phyloP scores from a whole-genome alignment of 2,329 filamentous ascomycete genomes.

The Verticillium isaacii region DNA sequence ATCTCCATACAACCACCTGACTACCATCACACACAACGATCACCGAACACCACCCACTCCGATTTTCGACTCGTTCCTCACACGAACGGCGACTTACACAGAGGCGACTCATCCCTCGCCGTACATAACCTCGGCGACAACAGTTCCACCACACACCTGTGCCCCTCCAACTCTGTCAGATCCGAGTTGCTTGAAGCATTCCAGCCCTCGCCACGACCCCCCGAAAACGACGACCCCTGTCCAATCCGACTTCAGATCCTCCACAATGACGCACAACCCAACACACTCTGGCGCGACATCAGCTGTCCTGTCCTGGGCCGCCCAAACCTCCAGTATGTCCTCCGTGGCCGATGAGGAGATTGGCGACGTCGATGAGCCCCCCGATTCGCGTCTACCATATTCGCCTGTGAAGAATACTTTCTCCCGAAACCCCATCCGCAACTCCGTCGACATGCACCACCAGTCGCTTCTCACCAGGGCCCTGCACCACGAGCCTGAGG shows the following conservation, averaged over 20 bases:
- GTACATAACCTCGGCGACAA: not conserved
- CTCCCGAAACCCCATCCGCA: conserved; percentile 41
- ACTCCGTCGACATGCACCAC: conserved; percentile 43
- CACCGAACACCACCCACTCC: not conserved
- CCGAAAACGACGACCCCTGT: not conserved
- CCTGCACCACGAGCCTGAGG: conserved; percentile 63
- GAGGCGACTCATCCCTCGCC: not conserved
- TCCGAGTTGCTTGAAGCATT: not conserved
- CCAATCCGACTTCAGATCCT: not conserved
- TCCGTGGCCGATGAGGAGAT: conserved; percentile 54
- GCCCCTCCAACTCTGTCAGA: not conserved
- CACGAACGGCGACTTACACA: not conserved
- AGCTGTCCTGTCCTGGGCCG: conserved; percentile 40
- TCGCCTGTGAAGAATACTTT: conserved; percentile 32
- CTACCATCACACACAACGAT: not conserved
- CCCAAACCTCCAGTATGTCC: conserved; percentile 37
- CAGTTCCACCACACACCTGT: not conserved
- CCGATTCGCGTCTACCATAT: conserved; percentile 48
- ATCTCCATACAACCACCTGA: not conserved
- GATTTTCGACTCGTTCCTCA: not conserved
- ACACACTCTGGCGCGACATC: conserved; percentile 31
- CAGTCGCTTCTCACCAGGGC: conserved; percentile 86
- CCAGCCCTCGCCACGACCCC: not conserved
- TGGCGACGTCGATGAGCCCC: conserved; percentile 82
- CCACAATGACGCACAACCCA: conserved; percentile 30